A percentile compares a stretch with the other conserved stretches of the same genome.
phyloP scores from a whole-genome alignment of 768 basidiomycete genomes.

The Pleurotus tuber-regium region DNA sequence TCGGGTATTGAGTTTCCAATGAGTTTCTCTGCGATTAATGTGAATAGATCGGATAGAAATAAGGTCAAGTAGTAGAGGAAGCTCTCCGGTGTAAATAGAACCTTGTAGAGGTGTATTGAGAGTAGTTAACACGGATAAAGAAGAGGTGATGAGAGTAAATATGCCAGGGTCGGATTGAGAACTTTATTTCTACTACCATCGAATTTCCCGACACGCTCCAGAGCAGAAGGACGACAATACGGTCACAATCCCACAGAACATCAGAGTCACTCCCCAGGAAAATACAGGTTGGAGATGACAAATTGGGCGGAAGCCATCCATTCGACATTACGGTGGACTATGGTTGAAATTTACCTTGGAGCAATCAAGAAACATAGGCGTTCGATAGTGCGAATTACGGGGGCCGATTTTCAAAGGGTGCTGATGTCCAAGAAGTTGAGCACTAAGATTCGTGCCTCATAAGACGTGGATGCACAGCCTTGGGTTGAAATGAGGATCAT shows the following conservation, averaged over 20 bases:
- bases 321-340: not conserved
- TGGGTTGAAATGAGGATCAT: conserved; percentile 12
- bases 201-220: not conserved
- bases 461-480: conserved; percentile 11
- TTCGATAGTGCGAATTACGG: not conserved
- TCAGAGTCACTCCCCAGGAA: not conserved
- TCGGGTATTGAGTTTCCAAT: not conserved
- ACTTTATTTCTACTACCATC: not conserved
- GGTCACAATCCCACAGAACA: not conserved
- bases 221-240: not conserved
- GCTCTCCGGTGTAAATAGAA: not conserved
- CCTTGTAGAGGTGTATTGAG: not conserved
- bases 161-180: not conserved
- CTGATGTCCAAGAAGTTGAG: conserved; percentile 2
- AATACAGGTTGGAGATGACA: not conserved
- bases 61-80: not conserved
- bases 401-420: not conserved
- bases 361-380: not conserved
- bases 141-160: not conserved
- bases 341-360: not conserved
- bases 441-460: conserved; percentile 7
- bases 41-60: not conserved
- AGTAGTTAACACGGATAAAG: not conserved
- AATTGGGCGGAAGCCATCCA: not conserved
- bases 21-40: not conserved